phyloP scores from a whole-genome alignment of 176 grass and related monocot genomes.

The Coix lacrymajobi region DNA sequence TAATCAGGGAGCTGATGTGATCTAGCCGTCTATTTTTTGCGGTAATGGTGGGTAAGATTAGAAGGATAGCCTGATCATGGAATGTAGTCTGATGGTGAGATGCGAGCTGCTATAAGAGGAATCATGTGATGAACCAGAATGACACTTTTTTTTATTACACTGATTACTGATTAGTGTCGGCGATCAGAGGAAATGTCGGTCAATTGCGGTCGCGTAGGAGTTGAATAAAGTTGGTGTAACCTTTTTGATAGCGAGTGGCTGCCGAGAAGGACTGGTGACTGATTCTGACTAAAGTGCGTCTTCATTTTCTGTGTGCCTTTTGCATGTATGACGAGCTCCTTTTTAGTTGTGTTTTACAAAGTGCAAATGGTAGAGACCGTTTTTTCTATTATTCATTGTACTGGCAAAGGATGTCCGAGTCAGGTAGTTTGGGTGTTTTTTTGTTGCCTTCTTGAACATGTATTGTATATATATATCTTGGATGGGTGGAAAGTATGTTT shows the following conservation, averaged over 20 bases:
- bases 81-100: neutral
- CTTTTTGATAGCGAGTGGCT: conserved; percentile 6
- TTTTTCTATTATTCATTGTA: neutral
- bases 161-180: conserved; percentile 15
- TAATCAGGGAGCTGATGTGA: neutral
- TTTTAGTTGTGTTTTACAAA: neutral
- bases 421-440: neutral
- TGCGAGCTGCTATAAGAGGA: neutral
- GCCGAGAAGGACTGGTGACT: conserved; percentile 19
- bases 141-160: neutral
- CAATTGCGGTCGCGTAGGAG: conserved; percentile 24
- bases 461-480: neutral
- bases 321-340: neutral
- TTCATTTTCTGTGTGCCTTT: neutral
- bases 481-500: neutral
- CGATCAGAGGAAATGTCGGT: conserved; percentile 7
- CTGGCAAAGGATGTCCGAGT: neutral
- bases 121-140: neutral
- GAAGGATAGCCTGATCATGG: neutral
- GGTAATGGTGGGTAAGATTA: neutral
- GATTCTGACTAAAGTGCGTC: neutral
- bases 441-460: neutral
- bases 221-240: conserved; percentile 37
- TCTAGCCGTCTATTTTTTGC: neutral
- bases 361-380: neutral